These are phyloP conservation scores for Penicillium corylophilum DNA, from an alignment of 2,329 filamentous ascomycete species.

Conservation along the genomic window DNA sequence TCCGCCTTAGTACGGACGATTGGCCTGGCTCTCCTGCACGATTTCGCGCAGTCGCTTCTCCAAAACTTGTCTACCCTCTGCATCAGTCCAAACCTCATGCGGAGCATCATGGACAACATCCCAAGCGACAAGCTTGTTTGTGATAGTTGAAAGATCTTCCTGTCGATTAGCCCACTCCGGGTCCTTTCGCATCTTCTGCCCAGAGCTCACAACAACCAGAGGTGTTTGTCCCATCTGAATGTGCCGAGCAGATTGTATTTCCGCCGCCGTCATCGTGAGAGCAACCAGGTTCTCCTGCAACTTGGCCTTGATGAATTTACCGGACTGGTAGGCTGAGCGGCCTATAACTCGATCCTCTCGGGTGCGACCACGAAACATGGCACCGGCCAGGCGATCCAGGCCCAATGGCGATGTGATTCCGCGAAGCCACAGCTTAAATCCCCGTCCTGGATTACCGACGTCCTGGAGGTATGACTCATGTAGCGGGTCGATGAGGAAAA, in stretches of 20 bases:
- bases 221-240: conserved; percentile 77
- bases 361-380: conserved; percentile 76
- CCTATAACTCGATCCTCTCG: conserved; percentile 85
- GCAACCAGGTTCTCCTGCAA: conserved; percentile 92
- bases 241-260: conserved; percentile 72
- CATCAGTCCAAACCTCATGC: conserved; percentile 79
- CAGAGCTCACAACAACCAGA: conserved; percentile 79
- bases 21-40: conserved; percentile 42
- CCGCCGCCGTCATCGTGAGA: conserved; percentile 76
- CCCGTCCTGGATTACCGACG: conserved; percentile 65
- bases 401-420: conserved; percentile 86
- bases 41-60: conserved; percentile 76
- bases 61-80: conserved; percentile 69
- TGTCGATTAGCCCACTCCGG: conserved; percentile 80
- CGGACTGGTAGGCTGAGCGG: conserved; percentile 71
- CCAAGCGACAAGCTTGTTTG: conserved; percentile 76
- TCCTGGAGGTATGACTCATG: conserved; percentile 79
- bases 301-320: conserved; percentile 84
- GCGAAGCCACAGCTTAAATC: conserved; percentile 82
- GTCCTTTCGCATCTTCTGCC: conserved; percentile 65
- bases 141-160: conserved; percentile 76
- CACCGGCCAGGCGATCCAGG: conserved; percentile 74
- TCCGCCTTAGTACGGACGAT: background rate
- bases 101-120: conserved; percentile 82
- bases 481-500: conserved; percentile 82